A percentile compares a stretch with the other conserved stretches of the same genome.
Evolutionary conservation across 352 stramenopile species (phyloP).

Genomic region (Phytophthora pini): DNA sequence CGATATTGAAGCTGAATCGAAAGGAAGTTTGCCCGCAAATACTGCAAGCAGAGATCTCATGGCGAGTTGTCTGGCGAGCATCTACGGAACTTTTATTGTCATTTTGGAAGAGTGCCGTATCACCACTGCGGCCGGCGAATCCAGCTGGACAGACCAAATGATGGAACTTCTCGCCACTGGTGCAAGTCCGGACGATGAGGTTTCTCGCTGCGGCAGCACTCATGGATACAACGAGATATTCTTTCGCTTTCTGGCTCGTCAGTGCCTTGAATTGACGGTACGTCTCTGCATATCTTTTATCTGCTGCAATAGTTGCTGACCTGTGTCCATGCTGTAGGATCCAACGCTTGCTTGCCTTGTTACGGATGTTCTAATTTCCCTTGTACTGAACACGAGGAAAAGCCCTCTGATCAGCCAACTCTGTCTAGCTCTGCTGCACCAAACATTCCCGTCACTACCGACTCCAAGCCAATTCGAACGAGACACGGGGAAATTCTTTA

Average conservation of each 20-base stretch:
- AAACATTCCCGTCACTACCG: constrained; percentile 48
- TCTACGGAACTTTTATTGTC: constrained; percentile 47
- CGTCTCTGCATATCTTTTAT: constrained; percentile 1
- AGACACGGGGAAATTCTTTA: constrained; percentile 24
- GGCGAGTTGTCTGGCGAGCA: constrained; percentile 37
- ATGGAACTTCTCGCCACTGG: constrained; percentile 48
- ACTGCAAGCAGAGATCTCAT: constrained; percentile 31
- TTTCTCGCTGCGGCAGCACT: constrained; percentile 11
- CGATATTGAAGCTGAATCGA: constrained; percentile 22
- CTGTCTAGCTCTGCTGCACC: constrained; percentile 64
- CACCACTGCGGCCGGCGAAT: constrained; percentile 25
- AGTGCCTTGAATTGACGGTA: constrained; percentile 61
- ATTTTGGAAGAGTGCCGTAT: constrained; percentile 47
- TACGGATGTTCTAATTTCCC: constrained; percentile 43
- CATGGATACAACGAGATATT: constrained; percentile 38
- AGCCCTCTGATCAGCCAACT: constrained; percentile 52
- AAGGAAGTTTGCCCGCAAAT: constrained; percentile 8
- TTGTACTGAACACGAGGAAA: constrained; percentile 57
- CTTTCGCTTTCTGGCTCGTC: constrained; percentile 54
- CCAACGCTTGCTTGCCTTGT: constrained; percentile 51
- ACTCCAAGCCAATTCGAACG: constrained; percentile 18
- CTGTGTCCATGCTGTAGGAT: constrained; percentile 38
- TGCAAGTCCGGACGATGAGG: constrained; percentile 23
- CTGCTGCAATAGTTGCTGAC: not conserved
- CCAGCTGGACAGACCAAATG: constrained; percentile 33